A percentile compares a stretch with the other conserved stretches of the same genome.
Evolutionary conservation across 2,329 filamentous ascomycete species (phyloP).

Genomic region (Dichotomopilus funicola): DNA sequence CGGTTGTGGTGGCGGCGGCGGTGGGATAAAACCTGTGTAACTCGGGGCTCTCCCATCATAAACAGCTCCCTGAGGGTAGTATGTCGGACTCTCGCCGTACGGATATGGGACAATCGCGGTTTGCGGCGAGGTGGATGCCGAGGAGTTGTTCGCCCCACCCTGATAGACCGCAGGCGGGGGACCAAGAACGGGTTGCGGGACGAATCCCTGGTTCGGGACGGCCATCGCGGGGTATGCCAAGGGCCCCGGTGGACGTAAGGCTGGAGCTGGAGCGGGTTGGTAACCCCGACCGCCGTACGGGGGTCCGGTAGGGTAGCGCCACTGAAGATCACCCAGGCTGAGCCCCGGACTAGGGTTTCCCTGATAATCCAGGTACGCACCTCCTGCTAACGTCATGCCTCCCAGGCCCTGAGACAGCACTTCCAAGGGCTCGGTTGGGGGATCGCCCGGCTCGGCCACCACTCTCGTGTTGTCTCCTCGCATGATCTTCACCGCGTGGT

Average conservation of each 20-base stretch:
- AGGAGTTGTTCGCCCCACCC: neutral
- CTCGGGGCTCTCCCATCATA: neutral
- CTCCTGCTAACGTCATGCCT: neutral
- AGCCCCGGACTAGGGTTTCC: neutral
- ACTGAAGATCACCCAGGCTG: neutral
- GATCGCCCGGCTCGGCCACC: neutral
- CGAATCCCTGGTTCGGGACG: neutral
- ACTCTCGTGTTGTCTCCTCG: constrained; percentile 1
- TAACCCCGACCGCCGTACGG: neutral
- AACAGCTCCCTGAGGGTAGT: neutral
- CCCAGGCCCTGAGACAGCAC: neutral
- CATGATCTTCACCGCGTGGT: constrained; percentile 7
- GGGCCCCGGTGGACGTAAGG: neutral
- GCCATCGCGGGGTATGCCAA: neutral
- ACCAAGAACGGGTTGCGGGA: neutral
- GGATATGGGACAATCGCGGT: neutral
- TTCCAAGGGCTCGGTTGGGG: neutral
- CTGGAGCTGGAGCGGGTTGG: neutral
- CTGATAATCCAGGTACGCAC: neutral
- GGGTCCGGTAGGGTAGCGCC: neutral
- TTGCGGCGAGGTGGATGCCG: neutral
- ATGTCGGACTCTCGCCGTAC: constrained; percentile 1
- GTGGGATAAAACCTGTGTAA: neutral
- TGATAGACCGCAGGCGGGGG: neutral
- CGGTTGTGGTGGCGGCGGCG: neutral